A percentile compares a stretch with the other conserved stretches of the same genome.
phyloP scores from a whole-genome alignment of 192 early-diverging fungal species.

The Rhizoclosmatium sp. region DNA sequence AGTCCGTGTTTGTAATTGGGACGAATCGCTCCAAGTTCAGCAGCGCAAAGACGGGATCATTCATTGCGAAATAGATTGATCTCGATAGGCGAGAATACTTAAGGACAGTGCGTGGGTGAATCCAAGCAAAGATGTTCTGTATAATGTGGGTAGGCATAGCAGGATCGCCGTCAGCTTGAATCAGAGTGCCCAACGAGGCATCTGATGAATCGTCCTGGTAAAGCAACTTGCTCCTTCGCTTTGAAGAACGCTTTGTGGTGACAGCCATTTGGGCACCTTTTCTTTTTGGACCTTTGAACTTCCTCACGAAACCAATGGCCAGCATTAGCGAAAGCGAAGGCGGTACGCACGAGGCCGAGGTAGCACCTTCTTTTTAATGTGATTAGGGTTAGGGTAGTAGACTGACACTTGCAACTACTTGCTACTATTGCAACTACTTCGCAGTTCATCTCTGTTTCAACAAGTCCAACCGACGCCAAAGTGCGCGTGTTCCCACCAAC shows the following conservation, averaged over 20 bases:
- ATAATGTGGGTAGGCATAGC: conserved; percentile 3
- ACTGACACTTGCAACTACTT: not conserved
- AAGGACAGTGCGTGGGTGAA: conserved; percentile 10
- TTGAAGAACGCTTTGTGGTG: not conserved
- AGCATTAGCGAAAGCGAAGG: not conserved
- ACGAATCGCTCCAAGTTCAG: conserved; percentile 2
- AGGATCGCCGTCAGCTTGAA: too few species aligned
- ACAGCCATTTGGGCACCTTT: not conserved
- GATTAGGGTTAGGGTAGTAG: too few species aligned
- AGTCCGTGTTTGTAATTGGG: not conserved
- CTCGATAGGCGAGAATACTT: conserved; percentile 3
- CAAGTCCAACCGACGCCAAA: conserved; percentile 1
- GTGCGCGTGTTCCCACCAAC: not conserved
- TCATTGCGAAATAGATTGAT: not conserved
- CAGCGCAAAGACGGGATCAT: conserved; percentile 11
- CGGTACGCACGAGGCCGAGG: not conserved
- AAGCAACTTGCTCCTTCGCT: not conserved
- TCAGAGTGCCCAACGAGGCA: not conserved
- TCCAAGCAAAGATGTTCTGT: conserved; percentile 23
- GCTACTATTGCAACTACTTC: not conserved
- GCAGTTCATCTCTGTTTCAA: not conserved
- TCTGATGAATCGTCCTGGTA: not conserved
- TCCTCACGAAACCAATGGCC: not conserved
- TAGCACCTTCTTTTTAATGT: not conserved
- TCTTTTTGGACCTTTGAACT: not conserved